Base-by-base conservation (phyloP, 441 rosid species). In the Adansonia grandidieri region DNA sequence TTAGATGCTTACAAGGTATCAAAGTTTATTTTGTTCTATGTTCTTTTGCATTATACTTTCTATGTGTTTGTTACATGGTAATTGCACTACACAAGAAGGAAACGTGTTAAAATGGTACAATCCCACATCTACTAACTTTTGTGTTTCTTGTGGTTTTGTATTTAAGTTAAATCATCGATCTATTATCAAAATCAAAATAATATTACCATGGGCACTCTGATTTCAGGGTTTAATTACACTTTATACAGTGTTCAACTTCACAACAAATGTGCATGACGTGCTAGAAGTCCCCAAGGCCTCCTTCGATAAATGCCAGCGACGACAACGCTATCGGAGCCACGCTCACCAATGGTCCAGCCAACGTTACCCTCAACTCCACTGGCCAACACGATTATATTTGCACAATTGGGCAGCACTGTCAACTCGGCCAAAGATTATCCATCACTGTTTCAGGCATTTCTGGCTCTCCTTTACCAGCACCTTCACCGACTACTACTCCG, bases 381-480 rank as follows among this genome's bases (percentile, higher is more conserved):
- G 80, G 80, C 7, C 68, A 86, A 0, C 85, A 74, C 81, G 86
- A 74, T 81, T 87, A 80, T 63, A 89, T 89, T 53, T 89, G 92
- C 77, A 86, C 90, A 6, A 2, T 89, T n/a, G 70, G 88, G 24
- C 56, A 6, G 9, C 89, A 89, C 63, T 89, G 92, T 63, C 73
- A 67, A 1, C 0, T 1, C 0, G 88, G 92, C 40, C 88, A 87
- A 28, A 89, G 85, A 57, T 78, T 87, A 51, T 81, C 84, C 72
- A 82, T 89, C 60, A 78, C 82, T 11, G 86, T 85, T 50, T 78
- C 86, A 0, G 44, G 57, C 22, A 3, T 80, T n/a, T 63, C 83
- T 0, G 81, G 79, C 14, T 75, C 79, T 9, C 75, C 82, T 1
- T 13, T 74, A 11, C 48, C 77, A n/a, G 70, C 80, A n/a, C 75